These are phyloP conservation scores for Pseudogymnoascus destructans DNA, from an alignment of 2,329 filamentous ascomycete genomes.

Conservation along the genomic window DNA sequence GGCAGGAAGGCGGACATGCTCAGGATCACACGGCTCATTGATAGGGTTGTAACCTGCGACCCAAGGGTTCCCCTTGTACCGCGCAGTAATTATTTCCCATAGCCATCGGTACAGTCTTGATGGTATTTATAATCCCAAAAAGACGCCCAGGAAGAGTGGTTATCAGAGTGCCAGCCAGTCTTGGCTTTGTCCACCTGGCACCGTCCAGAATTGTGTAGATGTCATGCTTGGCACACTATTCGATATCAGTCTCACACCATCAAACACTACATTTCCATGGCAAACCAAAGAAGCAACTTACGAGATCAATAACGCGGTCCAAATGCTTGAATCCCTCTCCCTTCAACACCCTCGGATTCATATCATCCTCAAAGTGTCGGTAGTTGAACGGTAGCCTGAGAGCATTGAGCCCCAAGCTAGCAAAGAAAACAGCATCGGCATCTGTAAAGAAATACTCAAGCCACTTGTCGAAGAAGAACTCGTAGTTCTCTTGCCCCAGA, in stretches of 20 bases:
- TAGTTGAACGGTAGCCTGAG: slow-evolving; percentile 32
- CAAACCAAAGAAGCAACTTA: background rate
- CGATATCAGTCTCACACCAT: background rate
- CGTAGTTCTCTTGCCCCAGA: slow-evolving; percentile 33
- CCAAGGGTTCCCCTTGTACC: slow-evolving; percentile 33
- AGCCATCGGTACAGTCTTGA: slow-evolving; percentile 35
- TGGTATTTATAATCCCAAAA: slow-evolving; percentile 39
- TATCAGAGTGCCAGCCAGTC: slow-evolving; percentile 42
- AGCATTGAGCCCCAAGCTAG: slow-evolving; percentile 33
- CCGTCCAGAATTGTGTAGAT: slow-evolving; percentile 39
- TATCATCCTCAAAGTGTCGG: slow-evolving; percentile 34
- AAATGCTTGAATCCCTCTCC: slow-evolving; percentile 33
- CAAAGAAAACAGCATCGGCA: slow-evolving; percentile 35
- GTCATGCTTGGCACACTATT: slow-evolving; percentile 27
- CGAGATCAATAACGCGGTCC: slow-evolving; percentile 32
- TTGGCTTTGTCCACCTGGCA: slow-evolving; percentile 35
- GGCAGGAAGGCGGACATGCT: slow-evolving; percentile 31
- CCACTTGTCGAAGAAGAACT: slow-evolving; percentile 37
- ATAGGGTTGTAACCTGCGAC: slow-evolving; percentile 38
- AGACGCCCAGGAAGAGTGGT: slow-evolving; percentile 31
- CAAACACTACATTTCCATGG: slow-evolving; percentile 12
- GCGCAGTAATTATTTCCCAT: slow-evolving; percentile 34
- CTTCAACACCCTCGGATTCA: slow-evolving; percentile 33
- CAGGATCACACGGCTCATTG: slow-evolving; percentile 37
- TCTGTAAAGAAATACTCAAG: slow-evolving; percentile 36